phyloP scores from a whole-genome alignment of 2,329 filamentous ascomycete species.

The Ramularia endophylla region DNA sequence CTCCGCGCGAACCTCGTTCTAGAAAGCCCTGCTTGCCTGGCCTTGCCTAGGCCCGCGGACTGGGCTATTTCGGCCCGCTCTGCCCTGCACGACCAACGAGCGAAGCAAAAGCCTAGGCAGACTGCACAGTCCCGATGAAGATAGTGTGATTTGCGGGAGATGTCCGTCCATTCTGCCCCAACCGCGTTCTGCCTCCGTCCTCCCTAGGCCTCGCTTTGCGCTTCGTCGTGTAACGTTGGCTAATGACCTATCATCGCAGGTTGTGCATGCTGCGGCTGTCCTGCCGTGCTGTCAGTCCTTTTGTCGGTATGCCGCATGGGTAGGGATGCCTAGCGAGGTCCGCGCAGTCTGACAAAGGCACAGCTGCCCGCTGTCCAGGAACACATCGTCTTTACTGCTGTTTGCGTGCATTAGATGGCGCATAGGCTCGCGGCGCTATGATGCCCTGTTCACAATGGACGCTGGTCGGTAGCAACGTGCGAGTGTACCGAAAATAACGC shows the following conservation, averaged over 20 bases:
- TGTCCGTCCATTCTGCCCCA: conserved; percentile 15
- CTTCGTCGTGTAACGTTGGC: conserved; percentile 7
- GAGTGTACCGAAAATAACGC: conserved; percentile 16
- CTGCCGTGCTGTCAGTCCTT: conserved; percentile 13
- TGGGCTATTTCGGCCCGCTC: conserved; percentile 5
- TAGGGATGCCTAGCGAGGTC: conserved; percentile 14
- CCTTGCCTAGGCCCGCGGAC: conserved; percentile 11
- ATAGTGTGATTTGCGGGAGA: conserved; percentile 12
- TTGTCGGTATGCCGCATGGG: conserved; percentile 16
- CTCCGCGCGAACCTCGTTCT: conserved; percentile 18
- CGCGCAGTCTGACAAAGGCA: conserved; percentile 19
- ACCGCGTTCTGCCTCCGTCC: conserved; percentile 10
- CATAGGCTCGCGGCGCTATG: conserved; percentile 11
- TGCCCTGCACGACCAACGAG: conserved; percentile 10
- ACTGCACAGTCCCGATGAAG: conserved; percentile 13
- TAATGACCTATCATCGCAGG: conserved; percentile 18
- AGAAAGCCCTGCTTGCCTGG: conserved; percentile 17
- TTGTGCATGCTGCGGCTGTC: conserved; percentile 16
- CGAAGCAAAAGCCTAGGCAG: conserved; percentile 14
- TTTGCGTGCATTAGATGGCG: conserved; percentile 19
- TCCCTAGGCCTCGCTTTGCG: conserved; percentile 11
- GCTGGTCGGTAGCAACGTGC: conserved; percentile 14
- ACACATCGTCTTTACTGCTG: conserved; percentile 13
- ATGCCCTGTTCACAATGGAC: conserved; percentile 15
- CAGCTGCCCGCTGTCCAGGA: conserved; percentile 15